These are phyloP conservation scores for Phytophthora citrophthora DNA, from an alignment of 352 stramenopile species.

Conservation along the genomic window DNA sequence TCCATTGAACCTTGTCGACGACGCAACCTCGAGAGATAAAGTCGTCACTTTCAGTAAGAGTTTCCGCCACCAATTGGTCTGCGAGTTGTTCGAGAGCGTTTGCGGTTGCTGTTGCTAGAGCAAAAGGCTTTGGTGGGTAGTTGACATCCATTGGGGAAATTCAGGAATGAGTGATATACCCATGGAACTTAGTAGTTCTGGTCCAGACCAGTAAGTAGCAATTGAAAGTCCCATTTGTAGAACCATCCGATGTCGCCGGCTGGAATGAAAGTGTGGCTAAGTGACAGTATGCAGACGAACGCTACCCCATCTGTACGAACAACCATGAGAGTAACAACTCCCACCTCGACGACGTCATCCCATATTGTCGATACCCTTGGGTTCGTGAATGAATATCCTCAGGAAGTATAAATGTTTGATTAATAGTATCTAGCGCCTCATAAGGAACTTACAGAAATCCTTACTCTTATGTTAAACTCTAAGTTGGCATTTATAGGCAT, in stretches of 20 bases:
- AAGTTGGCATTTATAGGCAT: too few relatives aligned
- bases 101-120: background rate
- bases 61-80: background rate
- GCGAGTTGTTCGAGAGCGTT: background rate
- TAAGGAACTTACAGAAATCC: too few relatives aligned
- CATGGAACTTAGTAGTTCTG: too few relatives aligned
- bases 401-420: too few relatives aligned
- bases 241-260: background rate
- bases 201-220: background rate
- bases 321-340: background rate
- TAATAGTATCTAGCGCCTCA: too few relatives aligned
- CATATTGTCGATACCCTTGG: too few relatives aligned
- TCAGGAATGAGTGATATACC: conserved; percentile 1
- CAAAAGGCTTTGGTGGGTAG: background rate
- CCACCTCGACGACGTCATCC: too few relatives aligned
- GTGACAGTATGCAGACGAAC: background rate
- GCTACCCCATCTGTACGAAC: conserved; percentile 5
- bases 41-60: conserved; percentile 31
- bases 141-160: background rate
- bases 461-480: too few relatives aligned
- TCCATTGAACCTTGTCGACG: conserved; percentile 48
- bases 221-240: background rate
- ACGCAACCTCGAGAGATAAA: conserved; percentile 41
- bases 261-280: conserved; percentile 8
- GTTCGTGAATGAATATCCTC: too few relatives aligned